Evolutionary conservation across 208 protist species (phyloP).

Genomic region (Trypanosomatidae sp.): DNA sequence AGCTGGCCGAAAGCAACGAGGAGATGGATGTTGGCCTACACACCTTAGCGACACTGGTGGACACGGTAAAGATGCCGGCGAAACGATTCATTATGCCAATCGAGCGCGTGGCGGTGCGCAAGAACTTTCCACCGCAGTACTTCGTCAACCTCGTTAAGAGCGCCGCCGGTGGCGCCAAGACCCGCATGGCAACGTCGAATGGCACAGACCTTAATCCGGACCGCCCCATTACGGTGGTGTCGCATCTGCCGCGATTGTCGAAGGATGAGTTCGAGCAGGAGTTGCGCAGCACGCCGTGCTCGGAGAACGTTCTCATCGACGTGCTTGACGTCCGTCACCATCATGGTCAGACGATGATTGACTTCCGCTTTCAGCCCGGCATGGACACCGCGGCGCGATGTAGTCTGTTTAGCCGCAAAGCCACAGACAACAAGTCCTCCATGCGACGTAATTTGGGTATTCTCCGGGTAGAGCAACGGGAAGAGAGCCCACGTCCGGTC

Average conservation of each 20-base stretch:
- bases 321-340: constrained; percentile 63
- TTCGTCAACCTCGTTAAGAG: constrained; percentile 70
- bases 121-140: constrained; percentile 58
- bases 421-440: constrained; percentile 77
- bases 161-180: constrained; percentile 49
- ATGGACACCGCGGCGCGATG: constrained; percentile 58
- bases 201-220: constrained; percentile 64
- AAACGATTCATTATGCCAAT: constrained; percentile 81
- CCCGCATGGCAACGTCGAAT: constrained; percentile 30
- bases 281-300: constrained; percentile 52
- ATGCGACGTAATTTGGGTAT: constrained; percentile 82
- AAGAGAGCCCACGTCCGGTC: constrained; percentile 39
- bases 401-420: constrained; percentile 77
- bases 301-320: constrained; percentile 50
- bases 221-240: constrained; percentile 69
- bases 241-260: constrained; percentile 69
- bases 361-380: constrained; percentile 62
- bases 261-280: constrained; percentile 82
- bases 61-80: constrained; percentile 67
- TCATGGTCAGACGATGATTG: constrained; percentile 74
- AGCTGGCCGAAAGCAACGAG: constrained; percentile 66
- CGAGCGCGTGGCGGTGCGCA: constrained; percentile 63
- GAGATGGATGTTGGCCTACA: constrained; percentile 82
- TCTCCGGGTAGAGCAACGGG: constrained; percentile 73
- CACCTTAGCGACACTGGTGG: constrained; percentile 74